Evolutionary conservation across 257 asterid species (phyloP), one percentile per base, ranked within the genome.

Genomic region (Fraxinus pennsylvanica): DNA sequence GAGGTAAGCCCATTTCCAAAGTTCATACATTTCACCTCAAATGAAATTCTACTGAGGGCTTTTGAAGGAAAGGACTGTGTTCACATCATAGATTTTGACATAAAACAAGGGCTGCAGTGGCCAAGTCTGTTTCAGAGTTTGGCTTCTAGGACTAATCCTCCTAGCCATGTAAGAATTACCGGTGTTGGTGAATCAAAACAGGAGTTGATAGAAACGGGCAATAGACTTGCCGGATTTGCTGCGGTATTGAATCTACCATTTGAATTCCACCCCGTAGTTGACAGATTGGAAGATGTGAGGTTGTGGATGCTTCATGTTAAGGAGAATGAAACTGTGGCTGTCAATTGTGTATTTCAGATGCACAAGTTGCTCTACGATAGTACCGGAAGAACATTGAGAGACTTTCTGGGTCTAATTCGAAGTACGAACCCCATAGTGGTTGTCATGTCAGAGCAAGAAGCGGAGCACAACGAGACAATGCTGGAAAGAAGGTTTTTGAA

Each of bases 251-350:
- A 85, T 76, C 82, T 96, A 73, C 89, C 90, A 0, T 96, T 96
- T 6, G 96, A 92, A 76, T 96, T 96, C 78, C 98, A 96, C 85
- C 92, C 97, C 1, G 99, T 96, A 32, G 98, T 92, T 1, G 99
- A 92, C 76, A 82, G 97, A 76, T 76, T 96, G 71, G 99, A 96
- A 76, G 99, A 96, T 69, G 97, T 96, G 78, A 85, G 99, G 86
- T 85, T 93, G 14, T 96, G 99, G 99, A 96, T 96, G 99, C 97
- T 96, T 77, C 99, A 96, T 54, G 97, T 96, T 1, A 96, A 96
- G 88, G 99, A 93, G 84, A 82, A 65, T 17, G 99, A 93, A 59
- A 80, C 86, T 0, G 97, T 96, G 35, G 99, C 92, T 0, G 92
- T 94, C 67, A 96, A 93, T 72, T 93, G 99, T 71, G 67, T 87